These are phyloP conservation scores for Saksenaea oblongispora DNA, from an alignment of 371 early-diverging fungal genomes.

Conservation along the genomic window DNA sequence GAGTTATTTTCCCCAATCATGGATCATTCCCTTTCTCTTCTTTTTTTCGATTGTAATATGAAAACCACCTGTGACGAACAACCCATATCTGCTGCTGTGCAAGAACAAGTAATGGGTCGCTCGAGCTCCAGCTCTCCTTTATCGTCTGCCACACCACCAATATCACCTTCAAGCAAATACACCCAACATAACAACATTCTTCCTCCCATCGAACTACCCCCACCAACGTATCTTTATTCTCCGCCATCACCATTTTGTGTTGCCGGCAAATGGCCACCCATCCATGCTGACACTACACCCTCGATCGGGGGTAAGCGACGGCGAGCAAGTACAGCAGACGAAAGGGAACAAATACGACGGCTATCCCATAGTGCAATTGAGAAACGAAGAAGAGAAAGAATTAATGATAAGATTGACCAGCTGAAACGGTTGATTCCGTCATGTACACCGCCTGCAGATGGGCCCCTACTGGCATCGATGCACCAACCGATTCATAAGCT, in stretches of 20 bases:
- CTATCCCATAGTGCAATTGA: constrained; percentile 80
- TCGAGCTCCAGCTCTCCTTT: not conserved
- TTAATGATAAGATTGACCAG: constrained; percentile 67
- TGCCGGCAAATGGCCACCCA: not conserved
- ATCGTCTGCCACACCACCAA: not conserved
- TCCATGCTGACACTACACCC: constrained; percentile 4
- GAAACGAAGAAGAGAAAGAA: constrained; percentile 73
- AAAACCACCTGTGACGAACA: not conserved
- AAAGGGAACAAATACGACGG: constrained; percentile 60
- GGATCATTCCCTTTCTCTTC: not conserved
- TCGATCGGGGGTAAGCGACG: constrained; percentile 2
- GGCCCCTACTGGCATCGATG: constrained; percentile 31
- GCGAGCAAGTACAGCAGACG: constrained; percentile 28
- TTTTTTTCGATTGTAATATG: not conserved
- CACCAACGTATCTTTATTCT: not conserved
- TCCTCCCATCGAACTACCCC: not conserved
- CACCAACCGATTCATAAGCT: constrained; percentile 60
- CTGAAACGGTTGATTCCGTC: constrained; percentile 49
- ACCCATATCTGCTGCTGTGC: not conserved
- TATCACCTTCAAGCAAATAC: not conserved
- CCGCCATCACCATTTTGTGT: not conserved
- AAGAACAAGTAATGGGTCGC: not conserved
- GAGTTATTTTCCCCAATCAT: not conserved
- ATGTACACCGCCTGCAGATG: constrained; percentile 49
- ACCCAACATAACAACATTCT: not conserved